These are phyloP conservation scores for Nicotiana obtusifolia DNA, from an alignment of 257 asterid species.

Conservation along the genomic window DNA sequence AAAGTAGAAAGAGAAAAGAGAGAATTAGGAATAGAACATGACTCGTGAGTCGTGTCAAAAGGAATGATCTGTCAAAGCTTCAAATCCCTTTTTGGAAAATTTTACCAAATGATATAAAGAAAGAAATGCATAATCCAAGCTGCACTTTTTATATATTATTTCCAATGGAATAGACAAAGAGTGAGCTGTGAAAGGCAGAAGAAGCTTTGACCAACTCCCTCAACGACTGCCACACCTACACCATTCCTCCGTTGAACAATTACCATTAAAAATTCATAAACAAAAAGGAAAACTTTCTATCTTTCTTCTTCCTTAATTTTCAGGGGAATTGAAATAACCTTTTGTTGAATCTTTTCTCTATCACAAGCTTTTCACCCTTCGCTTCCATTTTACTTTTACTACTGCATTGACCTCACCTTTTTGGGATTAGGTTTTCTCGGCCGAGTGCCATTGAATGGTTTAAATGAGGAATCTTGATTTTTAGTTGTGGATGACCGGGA, in stretches of 20 bases:
- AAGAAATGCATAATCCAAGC: background rate
- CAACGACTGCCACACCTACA: background rate
- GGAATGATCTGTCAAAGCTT: background rate
- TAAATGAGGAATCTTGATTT: background rate
- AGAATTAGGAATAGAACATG: no score
- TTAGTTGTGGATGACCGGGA: background rate
- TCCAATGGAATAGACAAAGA: background rate
- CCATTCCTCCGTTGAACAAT: background rate
- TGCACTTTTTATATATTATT: background rate
- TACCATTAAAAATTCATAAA: background rate
- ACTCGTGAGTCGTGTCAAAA: background rate
- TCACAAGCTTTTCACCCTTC: background rate
- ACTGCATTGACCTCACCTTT: background rate
- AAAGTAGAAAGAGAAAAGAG: no score
- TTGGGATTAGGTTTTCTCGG: background rate
- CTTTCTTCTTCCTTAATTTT: background rate
- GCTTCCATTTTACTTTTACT: background rate
- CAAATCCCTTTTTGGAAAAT: background rate
- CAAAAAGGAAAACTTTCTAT: background rate
- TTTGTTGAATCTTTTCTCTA: background rate
- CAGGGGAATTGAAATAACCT: background rate
- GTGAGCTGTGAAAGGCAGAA: background rate
- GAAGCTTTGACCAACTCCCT: conserved; percentile 1
- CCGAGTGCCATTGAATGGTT: background rate
- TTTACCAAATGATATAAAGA: background rate